Base-by-base conservation (phyloP, 352 stramenopile genomes). In the Globisporangium canariense region DNA sequence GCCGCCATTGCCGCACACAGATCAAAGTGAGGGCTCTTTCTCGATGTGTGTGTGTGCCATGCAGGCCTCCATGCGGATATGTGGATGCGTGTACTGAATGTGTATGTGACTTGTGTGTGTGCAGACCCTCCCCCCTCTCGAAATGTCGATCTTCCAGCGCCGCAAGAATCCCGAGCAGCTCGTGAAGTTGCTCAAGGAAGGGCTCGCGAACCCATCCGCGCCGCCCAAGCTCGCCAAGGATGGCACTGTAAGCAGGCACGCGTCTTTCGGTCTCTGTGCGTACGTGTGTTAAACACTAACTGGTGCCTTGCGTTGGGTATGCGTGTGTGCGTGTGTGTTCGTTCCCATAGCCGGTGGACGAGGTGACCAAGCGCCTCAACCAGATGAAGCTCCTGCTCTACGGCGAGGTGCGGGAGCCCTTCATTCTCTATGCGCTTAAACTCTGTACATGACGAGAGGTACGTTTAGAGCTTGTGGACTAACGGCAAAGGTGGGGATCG, bases 331-430 rank as follows among this genome's bases (percentile, higher is more conserved):
- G 22, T 25, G 30, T 63, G 1, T 56, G 43, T 4, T 28, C 60
- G 56, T 58, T 45, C 45, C 22, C 62, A 28, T 43, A 81, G 76
- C 41, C 72, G 13, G 73, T 89, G 56, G 77, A 89, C 63, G 79
- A 88, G 58, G 67, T 86, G 34, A 93, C 83, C 20, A 97, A 96
- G 73, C 85, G 90, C 1, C 65, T 97, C 50, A 83, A 78, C 60
- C 83, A 91, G 72, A 96, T 94, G 73, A 95, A 94, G 72, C 64
- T 87, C 34, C 69, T 94, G 58, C 72, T 94, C 4, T 94, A 94
- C 58, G 87, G 86, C 40, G 86, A 91, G 47, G 79, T 89, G 28
- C 71, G 86, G 34, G 22, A 5, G 36, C 36, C 36, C 34, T 4
- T 52, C 14, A 36, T 54, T 36, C 36, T 25, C 22, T 25, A 25